Conservation (phyloP, 2,329 filamentous ascomycete genomes). For the Aspergillus melleus region DNA sequence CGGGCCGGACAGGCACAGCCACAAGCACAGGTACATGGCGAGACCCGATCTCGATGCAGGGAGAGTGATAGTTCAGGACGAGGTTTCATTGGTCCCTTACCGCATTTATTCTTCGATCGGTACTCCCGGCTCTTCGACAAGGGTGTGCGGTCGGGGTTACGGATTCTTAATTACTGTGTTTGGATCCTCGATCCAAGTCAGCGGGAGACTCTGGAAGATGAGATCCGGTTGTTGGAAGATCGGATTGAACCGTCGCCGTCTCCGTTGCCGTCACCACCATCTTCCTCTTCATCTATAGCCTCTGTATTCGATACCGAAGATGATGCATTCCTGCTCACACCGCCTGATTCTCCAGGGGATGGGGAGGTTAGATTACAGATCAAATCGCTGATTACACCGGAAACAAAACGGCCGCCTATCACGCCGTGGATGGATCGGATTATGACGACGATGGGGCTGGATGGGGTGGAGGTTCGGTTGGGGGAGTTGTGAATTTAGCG, state of each 20-base stretch:
- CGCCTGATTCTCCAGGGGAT: constrained; percentile 15
- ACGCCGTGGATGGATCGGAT: constrained; percentile 29
- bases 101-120: constrained; percentile 23
- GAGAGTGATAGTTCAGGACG: background rate
- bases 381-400: constrained; percentile 19
- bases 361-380: constrained; percentile 14
- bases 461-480: constrained; percentile 22
- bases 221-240: constrained; percentile 13
- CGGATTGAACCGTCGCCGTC: background rate
- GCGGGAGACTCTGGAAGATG: constrained; percentile 15
- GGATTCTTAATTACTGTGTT: constrained; percentile 24
- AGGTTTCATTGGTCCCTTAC: constrained; percentile 24
- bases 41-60: too few relatives aligned
- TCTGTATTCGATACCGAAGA: background rate
- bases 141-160: constrained; percentile 19
- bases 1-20: constrained; percentile 15
- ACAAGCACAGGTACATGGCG: too few relatives aligned
- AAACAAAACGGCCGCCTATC: constrained; percentile 16
- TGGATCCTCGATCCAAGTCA: constrained; percentile 20
- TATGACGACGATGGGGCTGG: constrained; percentile 25
- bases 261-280: too few relatives aligned
- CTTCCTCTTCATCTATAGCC: too few relatives aligned
- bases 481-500: background rate
- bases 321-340: constrained; percentile 7
- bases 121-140: constrained; percentile 20